A percentile compares a stretch with the other conserved stretches of the same genome.
Evolutionary conservation across 257 asterid species (phyloP).

Genomic region (Ophiorrhiza pumila): DNA sequence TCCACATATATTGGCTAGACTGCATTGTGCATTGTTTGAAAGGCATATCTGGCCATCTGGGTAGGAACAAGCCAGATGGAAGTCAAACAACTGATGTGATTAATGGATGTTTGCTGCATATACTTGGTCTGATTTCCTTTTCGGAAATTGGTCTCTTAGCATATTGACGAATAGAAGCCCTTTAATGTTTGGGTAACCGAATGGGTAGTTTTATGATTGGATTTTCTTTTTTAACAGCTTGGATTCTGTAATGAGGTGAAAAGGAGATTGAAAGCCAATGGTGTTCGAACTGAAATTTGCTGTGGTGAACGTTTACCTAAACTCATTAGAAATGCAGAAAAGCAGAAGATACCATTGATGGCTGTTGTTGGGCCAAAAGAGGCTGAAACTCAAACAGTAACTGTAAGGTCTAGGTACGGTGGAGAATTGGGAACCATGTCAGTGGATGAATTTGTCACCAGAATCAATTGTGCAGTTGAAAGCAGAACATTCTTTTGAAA

Average conservation of each 20-base stretch:
- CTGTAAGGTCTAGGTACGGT: constrained; percentile 73
- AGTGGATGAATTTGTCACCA: constrained; percentile 58
- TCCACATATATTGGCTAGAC: no score
- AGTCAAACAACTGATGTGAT: not conserved
- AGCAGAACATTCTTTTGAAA: constrained; percentile 45
- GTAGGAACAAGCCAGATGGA: not conserved
- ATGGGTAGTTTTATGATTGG: not conserved
- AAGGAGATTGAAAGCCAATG: constrained; percentile 50
- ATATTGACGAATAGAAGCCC: not conserved
- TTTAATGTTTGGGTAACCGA: not conserved
- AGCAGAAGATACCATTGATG: constrained; percentile 86
- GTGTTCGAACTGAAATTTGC: constrained; percentile 75
- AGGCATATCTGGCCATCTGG: no score
- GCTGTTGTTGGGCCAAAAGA: constrained; percentile 90
- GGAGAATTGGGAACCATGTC: constrained; percentile 86
- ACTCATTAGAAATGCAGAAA: constrained; percentile 82
- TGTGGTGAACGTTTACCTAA: constrained; percentile 80
- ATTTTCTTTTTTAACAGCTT: constrained; percentile 41
- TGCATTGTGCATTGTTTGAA: no score
- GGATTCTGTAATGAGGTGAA: constrained; percentile 68
- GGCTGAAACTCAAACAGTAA: constrained; percentile 59
- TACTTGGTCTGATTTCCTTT: not conserved
- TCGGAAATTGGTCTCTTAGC: not conserved
- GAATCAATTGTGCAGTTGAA: constrained; percentile 53
- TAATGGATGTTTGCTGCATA: not conserved